Base-by-base conservation (phyloP, 768 basidiomycete genomes). In the Crassisporium funariophilum region DNA sequence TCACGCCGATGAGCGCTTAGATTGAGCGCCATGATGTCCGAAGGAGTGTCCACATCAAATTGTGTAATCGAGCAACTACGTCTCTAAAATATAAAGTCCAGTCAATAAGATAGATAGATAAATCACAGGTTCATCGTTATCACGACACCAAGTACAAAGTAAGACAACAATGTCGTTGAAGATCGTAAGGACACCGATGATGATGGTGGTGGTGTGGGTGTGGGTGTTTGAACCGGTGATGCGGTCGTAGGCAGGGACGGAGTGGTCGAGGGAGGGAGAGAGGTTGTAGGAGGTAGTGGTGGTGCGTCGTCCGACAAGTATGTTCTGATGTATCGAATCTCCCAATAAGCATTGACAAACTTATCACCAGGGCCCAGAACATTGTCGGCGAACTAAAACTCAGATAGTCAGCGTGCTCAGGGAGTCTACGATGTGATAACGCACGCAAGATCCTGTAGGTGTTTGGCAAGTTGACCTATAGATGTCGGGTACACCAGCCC, bases 301-400 rank as follows among this genome's bases (percentile, higher is more conserved):
- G 44, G 40, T 3, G 51, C 47, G 9, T 54, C 58, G 13, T 59
- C 56, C 0, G 69, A 75, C 11, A 74, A 68, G 59, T 84, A 87
- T 9, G 82, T 79, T 29, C 79, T 72, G 53, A 86, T 64, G 52
- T 77, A 80, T 25, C 69, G 61, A 55, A 87, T 75, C 59, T 84
- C 83, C 64, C 82, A 86, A 59, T 75, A 81, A 0, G 81, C 80
- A 15, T 70, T 61, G 52, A 74, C 71, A 58, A 71, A 83, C 36
- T 68, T 75, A 34, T 62, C 65, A 2, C 74, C 75, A 11, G 74
- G 56, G 8, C 78, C 76, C 37, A 79, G 61, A 15, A 81, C 67
- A 54, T 81, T 77, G 53, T 76, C 74, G 5, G 69, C 56, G 48
- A 68, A 46, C 63, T 64, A 17, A 17, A 15, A 13, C 16, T 3